A percentile compares a stretch with the other conserved stretches of the same genome.
Conservation (phyloP, 768 basidiomycete species). For the Pisolithus tinctorius region DNA sequence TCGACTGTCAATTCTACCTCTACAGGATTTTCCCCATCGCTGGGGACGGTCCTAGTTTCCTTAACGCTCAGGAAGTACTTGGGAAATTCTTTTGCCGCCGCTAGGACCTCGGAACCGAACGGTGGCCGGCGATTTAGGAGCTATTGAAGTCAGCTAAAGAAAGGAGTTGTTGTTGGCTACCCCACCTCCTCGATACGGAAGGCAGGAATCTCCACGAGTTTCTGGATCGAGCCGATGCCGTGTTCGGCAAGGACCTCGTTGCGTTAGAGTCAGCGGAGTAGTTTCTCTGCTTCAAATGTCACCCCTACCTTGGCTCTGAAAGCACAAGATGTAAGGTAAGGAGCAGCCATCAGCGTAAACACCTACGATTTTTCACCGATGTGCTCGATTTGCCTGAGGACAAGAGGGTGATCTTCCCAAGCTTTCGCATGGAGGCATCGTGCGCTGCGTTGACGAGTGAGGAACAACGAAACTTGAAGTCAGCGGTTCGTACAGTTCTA, state of each 20-base stretch:
- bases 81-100: slow-evolving; percentile 57
- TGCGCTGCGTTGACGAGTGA: slow-evolving; percentile 36
- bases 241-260: slow-evolving; percentile 67
- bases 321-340: not conserved
- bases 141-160: slow-evolving; percentile 29
- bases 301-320: slow-evolving; percentile 19
- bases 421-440: slow-evolving; percentile 78
- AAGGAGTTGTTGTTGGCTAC: not conserved
- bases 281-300: not conserved
- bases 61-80: slow-evolving; percentile 49
- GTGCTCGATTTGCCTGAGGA: slow-evolving; percentile 82
- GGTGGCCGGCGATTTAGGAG: slow-evolving; percentile 68
- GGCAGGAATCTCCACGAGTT: slow-evolving; percentile 50
- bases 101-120: slow-evolving; percentile 66
- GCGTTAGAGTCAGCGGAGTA: slow-evolving; percentile 8
- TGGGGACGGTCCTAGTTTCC: slow-evolving; percentile 36
- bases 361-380: slow-evolving; percentile 89
- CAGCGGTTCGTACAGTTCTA: slow-evolving; percentile 52
- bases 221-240: slow-evolving; percentile 58
- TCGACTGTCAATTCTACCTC: slow-evolving; percentile 49
- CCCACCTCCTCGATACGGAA: slow-evolving; percentile 57
- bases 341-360: not conserved
- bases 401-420: slow-evolving; percentile 85
- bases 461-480: not conserved
- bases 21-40: slow-evolving; percentile 46